Base-by-base conservation (phyloP, 148 eudicot species). In the Silene latifolia region DNA sequence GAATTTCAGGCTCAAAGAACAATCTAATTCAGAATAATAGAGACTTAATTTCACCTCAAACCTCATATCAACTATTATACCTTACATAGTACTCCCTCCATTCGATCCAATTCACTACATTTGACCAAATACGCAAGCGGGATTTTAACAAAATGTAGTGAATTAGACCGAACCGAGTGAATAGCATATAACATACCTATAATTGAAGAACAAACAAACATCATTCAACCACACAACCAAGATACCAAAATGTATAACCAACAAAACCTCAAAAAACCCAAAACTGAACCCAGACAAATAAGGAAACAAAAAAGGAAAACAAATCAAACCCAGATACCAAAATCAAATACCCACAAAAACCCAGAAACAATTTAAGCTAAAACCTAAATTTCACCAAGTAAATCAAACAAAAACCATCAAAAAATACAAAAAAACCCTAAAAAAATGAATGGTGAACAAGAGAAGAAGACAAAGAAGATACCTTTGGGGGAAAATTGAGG, bases 401-500 rank as follows among this genome's bases (percentile, higher is more conserved):
- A 79, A 69, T 48, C 67, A 19, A 24, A 23, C 69, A 51, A 51
- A 74, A n/a, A 79, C 13, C 17, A 63, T 18, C 61, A 54, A 62
- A 9, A 54, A 12, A 62, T 27, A 67, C 32, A 47, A 24, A 23
- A 77, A 82, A 69, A 67, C 76, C 81, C 75, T 69, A 65, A 63
- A 6, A 23, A 71, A 47, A 42, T 42, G 17, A 51, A 7, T 32
- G 73, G 72, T 39, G 19, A 59, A 62, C 23, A 27, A 70, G 46
- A 35, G 25, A 71, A 67, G 57, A 42, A 65, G 15, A 21, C 61
- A 42, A 69, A 47, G 25, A 46, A 62, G 59, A 71, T 79, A 83
- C 83, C 86, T 83, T 77, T 79, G 72, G 60, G 32, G 6, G 15
- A 19, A 57, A 23, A 12, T 21, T 32, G 2, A 46, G n/a, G 44